Percentiles rank a stretch among this genome's conserved stretches.
Conservation (phyloP, 2,329 filamentous ascomycete species). For the Trichoderma sp. region DNA sequence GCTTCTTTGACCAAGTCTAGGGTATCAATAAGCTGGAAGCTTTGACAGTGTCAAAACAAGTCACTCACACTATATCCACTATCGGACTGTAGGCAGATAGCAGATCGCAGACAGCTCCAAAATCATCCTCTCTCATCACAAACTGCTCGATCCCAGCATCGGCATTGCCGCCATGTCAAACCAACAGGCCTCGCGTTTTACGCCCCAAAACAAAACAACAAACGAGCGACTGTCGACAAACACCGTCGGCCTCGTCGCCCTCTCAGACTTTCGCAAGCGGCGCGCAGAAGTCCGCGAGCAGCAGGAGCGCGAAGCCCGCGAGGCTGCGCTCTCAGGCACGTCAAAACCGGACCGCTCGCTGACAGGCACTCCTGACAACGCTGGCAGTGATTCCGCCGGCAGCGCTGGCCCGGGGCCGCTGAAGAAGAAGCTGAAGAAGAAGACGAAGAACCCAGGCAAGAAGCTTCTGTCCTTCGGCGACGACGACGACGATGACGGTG, state of each 20-base stretch:
- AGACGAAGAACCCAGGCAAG: slow-evolving; percentile 45
- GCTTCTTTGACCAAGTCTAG: neutral
- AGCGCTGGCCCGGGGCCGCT: slow-evolving; percentile 28
- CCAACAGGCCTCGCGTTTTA: slow-evolving; percentile 59
- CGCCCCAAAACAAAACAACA: slow-evolving; percentile 70
- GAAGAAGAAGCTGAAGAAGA: slow-evolving; percentile 27
- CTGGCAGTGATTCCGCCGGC: slow-evolving; percentile 35
- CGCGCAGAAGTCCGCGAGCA: slow-evolving; percentile 91
- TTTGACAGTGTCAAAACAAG: neutral
- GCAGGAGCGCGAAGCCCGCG: slow-evolving; percentile 77
- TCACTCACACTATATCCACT: neutral
- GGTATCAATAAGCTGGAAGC: neutral
- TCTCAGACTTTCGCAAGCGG: slow-evolving; percentile 93
- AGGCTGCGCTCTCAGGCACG: slow-evolving; percentile 49
- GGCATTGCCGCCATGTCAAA: slow-evolving; percentile 4
- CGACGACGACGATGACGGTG: slow-evolving; percentile 62
- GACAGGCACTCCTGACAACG: slow-evolving; percentile 47
- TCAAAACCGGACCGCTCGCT: slow-evolving; percentile 51
- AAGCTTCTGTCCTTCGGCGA: slow-evolving; percentile 63
- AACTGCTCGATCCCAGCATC: slow-evolving; percentile 28
- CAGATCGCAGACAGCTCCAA: neutral
- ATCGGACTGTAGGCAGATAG: neutral
- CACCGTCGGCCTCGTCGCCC: slow-evolving; percentile 85
- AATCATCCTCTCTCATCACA: neutral
- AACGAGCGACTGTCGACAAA: slow-evolving; percentile 80